A percentile compares a stretch with the other conserved stretches of the same genome.
Conservation (phyloP, 768 basidiomycete genomes). For the Leucocoprinus leucothites region DNA sequence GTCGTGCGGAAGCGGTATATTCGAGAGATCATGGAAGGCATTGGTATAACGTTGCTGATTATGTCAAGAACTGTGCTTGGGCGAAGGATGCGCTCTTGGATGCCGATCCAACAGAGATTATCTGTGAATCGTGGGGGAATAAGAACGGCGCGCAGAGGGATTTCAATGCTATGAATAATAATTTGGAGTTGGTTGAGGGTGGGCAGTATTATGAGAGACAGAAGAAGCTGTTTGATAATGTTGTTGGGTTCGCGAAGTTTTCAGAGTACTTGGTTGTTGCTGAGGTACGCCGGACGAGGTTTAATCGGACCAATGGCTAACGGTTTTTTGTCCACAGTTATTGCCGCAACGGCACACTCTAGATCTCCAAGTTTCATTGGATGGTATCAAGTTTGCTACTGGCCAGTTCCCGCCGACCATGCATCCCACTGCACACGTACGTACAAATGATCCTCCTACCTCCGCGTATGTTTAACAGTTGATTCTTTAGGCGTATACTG, state of each 20-base stretch:
- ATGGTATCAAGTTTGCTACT: constrained; percentile 80
- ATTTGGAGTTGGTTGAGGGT: constrained; percentile 79
- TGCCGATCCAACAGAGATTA: constrained; percentile 82
- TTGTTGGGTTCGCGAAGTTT: constrained; percentile 97
- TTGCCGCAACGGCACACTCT: constrained; percentile 54
- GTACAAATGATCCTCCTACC: constrained; percentile 21
- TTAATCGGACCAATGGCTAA: constrained; percentile 4
- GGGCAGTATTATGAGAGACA: constrained; percentile 66
- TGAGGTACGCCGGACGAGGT: constrained; percentile 51
- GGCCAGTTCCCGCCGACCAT: constrained; percentile 90
- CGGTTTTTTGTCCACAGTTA: constrained; percentile 33
- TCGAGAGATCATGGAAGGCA: constrained; percentile 70
- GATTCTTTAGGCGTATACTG: constrained; percentile 72
- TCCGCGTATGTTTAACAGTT: neutral
- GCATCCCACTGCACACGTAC: constrained; percentile 85
- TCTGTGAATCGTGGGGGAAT: constrained; percentile 85
- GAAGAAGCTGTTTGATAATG: constrained; percentile 76
- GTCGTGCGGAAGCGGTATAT: constrained; percentile 75
- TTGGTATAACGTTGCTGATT: constrained; percentile 79
- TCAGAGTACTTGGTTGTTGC: constrained; percentile 96
- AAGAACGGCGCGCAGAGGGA: constrained; percentile 77
- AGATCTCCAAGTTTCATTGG: constrained; percentile 88
- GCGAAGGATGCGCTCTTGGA: constrained; percentile 75
- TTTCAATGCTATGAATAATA: constrained; percentile 49
- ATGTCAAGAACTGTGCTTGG: constrained; percentile 92